Conservation (phyloP, 495 filamentous ascomycete genomes). For the Aspergillus biplanus region DNA sequence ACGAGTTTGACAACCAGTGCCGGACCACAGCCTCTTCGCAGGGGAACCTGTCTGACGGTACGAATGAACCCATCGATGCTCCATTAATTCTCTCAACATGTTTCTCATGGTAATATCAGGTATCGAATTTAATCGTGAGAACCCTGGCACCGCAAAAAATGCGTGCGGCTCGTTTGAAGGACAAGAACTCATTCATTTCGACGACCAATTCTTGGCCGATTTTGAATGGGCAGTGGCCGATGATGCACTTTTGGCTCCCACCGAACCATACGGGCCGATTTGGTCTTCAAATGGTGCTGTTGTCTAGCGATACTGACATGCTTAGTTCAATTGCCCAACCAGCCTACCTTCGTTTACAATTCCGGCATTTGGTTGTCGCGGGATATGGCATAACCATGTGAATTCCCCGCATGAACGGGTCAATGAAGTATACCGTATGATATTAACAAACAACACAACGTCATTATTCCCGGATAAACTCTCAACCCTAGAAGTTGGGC, state of each 20-base stretch:
- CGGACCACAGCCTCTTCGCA: conserved; percentile 19
- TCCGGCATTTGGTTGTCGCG: too few species aligned
- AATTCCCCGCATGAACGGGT: too few species aligned
- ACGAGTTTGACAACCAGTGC: conserved; percentile 46
- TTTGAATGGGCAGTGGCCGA: conserved; percentile 46
- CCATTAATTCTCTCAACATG: neutral
- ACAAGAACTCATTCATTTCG: conserved; percentile 34
- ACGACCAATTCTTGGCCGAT: conserved; percentile 44
- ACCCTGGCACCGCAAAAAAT: neutral
- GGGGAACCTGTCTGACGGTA: conserved; percentile 27
- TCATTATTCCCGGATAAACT: too few species aligned
- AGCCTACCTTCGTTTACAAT: too few species aligned
- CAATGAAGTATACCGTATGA: too few species aligned
- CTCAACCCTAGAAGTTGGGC: too few species aligned
- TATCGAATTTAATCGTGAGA: conserved; percentile 23
- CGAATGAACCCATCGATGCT: neutral
- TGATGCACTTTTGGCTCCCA: conserved; percentile 18
- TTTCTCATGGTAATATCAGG: conserved; percentile 16
- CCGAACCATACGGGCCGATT: neutral
- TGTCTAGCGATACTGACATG: neutral
- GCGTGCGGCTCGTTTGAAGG: conserved; percentile 11
- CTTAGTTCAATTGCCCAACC: too few species aligned
- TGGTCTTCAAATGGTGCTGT: neutral
- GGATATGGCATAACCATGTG: too few species aligned
- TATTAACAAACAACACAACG: too few species aligned